Evolutionary conservation across 257 asterid genomes (phyloP).

Genomic region (Capsicum baccatum): DNA sequence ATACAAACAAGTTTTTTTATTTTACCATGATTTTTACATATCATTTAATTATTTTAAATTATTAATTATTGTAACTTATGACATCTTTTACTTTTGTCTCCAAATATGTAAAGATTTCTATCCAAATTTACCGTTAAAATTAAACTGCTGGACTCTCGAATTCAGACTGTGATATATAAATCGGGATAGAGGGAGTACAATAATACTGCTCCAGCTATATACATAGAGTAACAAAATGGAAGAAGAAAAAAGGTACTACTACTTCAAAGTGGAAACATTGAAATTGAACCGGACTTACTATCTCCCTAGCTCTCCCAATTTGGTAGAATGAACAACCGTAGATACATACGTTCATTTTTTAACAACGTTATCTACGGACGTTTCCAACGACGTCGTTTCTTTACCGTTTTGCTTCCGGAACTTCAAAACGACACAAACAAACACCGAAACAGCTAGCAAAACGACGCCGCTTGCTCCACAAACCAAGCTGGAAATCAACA

Average conservation of each 20-base stretch:
- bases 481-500: conserved; percentile 28
- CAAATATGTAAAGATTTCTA: no score
- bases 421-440: conserved; percentile 19
- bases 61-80: no score
- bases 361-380: background rate
- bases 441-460: conserved; percentile 17
- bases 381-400: background rate
- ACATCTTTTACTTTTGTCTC: no score
- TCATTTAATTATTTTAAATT: no score
- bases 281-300: background rate
- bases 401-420: conserved; percentile 17
- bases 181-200: no score
- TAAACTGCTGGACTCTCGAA: no score
- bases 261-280: background rate
- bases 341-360: background rate
- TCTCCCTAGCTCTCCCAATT: background rate
- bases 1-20: no score
- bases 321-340: background rate
- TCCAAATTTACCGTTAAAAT: no score
- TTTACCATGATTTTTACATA: no score
- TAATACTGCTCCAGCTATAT: background rate
- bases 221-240: background rate
- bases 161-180: no score
- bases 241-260: background rate
- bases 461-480: conserved; percentile 31